phyloP scores from a whole-genome alignment of 176 grass and related monocot genomes.

The Panicum miliaceum region DNA sequence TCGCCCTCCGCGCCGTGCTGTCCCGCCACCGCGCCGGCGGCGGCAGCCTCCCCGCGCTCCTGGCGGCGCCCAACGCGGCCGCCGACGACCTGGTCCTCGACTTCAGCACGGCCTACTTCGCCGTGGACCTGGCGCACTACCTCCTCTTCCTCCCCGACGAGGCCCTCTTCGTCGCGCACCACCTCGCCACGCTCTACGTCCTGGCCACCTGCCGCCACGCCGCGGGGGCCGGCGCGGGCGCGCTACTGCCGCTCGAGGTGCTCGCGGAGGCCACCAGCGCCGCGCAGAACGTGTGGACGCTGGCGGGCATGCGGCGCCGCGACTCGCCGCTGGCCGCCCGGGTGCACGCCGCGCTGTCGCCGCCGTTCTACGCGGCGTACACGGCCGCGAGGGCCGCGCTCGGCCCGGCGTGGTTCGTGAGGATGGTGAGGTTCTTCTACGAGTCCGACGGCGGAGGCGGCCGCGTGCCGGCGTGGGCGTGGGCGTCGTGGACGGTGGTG shows the following conservation, averaged over 20 bases:
- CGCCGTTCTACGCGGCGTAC: constrained; percentile 77
- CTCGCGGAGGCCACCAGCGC: constrained; percentile 71
- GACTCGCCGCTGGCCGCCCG: constrained; percentile 42
- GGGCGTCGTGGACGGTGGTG: constrained; percentile 70
- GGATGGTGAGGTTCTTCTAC: constrained; percentile 60
- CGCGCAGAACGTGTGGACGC: constrained; percentile 77
- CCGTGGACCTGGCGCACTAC: constrained; percentile 78
- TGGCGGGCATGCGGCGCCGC: constrained; percentile 50
- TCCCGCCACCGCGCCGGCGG: constrained; percentile 38
- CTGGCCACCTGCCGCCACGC: constrained; percentile 67
- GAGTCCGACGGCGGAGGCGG: constrained; percentile 18
- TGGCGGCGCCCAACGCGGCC: constrained; percentile 55
- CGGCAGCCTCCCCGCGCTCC: constrained; percentile 1
- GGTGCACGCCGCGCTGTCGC: constrained; percentile 45
- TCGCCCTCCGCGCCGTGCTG: constrained; percentile 56
- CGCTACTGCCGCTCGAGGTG: constrained; percentile 59
- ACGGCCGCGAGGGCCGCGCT: constrained; percentile 60
- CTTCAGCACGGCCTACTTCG: constrained; percentile 82
- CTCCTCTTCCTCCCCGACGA: constrained; percentile 59
- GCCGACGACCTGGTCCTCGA: constrained; percentile 64
- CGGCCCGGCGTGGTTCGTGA: constrained; percentile 59
- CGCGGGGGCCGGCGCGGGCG: constrained; percentile 53
- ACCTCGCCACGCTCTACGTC: constrained; percentile 80
- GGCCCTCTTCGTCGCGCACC: constrained; percentile 77
- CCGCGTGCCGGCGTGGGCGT: constrained; percentile 61